A percentile compares a stretch with the other conserved stretches of the same genome.
Conservation (phyloP, 352 stramenopile species). For the Blastocystis sp. region DNA sequence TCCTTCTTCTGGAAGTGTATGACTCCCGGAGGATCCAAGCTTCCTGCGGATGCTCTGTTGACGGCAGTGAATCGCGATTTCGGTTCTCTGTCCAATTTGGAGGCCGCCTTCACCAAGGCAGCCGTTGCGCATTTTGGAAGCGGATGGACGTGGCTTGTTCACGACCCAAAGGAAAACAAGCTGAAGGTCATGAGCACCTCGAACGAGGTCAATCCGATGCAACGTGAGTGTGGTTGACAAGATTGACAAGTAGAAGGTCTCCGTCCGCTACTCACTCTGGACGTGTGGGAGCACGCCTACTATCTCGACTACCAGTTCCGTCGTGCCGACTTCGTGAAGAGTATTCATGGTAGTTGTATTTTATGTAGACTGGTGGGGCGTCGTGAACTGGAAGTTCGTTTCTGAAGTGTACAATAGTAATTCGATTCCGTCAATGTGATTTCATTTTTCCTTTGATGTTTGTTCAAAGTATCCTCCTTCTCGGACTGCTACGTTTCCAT, state of each 20-base stretch:
- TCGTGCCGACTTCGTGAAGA: conserved; percentile 73
- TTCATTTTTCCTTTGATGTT: neutral
- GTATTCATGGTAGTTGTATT: neutral
- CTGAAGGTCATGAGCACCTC: conserved; percentile 63
- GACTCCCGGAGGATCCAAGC: conserved; percentile 67
- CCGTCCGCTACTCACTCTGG: conserved; percentile 67
- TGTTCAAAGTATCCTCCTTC: neutral
- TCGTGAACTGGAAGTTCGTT: conserved; percentile 51
- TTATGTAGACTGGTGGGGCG: conserved; percentile 20
- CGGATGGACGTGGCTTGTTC: conserved; percentile 74
- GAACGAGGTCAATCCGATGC: conserved; percentile 58
- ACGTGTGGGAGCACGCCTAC: conserved; percentile 85
- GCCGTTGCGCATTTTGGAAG: conserved; percentile 76
- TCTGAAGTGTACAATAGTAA: conserved; percentile 3
- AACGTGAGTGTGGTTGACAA: neutral
- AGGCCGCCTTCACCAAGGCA: conserved; percentile 75
- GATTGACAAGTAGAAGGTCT: conserved; percentile 17
- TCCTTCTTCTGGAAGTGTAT: conserved; percentile 83
- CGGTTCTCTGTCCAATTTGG: conserved; percentile 75
- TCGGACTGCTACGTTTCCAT: neutral
- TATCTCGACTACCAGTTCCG: conserved; percentile 84
- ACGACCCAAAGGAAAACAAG: conserved; percentile 59
- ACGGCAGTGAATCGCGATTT: conserved; percentile 77
- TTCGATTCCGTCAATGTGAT: neutral
- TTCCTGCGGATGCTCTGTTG: conserved; percentile 69